Evolutionary conservation across 805 yeast genomes (phyloP), one percentile per base, ranked within the genome.

Genomic region (Lipomyces sp.): DNA sequence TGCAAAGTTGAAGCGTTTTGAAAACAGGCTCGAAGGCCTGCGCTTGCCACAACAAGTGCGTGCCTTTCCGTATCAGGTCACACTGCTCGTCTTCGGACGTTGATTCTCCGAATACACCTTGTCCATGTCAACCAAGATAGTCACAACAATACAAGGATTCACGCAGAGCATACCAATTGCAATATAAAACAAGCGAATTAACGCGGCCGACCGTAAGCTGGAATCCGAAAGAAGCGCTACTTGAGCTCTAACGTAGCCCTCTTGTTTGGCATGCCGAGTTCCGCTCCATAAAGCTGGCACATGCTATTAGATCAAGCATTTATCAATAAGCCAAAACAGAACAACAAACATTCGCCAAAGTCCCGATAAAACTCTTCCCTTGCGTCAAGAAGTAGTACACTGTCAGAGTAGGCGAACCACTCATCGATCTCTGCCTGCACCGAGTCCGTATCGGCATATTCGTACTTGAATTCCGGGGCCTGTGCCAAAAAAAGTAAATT

Each of bases 361-460:
- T 57, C 31, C 5, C 33, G 22, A 13, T 31, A 18, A 38, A 50
- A 63, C 39, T 24, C 52, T 14, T 48, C 26, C 45, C 38, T 49
- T 22, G 48, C 38, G 10, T 50, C 52, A 26, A 39, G 50, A n/a
- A 65, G 43, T 16, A 53, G 29, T 19, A 34, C 44, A 29, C 55
- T 50, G 39, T 64, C 62, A 22, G 49, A 40, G 45, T 63, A 64
- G 1, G 60, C 61, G 55, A 75, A 78, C 81, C 81, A 77, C 33
- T 74, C 73, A 8, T 71, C 69, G 14, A 78, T 43, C 55, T 81
- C 84, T 1, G 64, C 63, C 13, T 54, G 51, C 16, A 78, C 62
- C 1, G 62, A 50, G 11, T 70, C 67, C 1, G 62, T 59, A 43
- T 76, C 79, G 3, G 63, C 41, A 50, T 70, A 71, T 2, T 66